Evolutionary conservation across 208 protist genomes (phyloP).

Genomic region (Leishmania arabica): DNA sequence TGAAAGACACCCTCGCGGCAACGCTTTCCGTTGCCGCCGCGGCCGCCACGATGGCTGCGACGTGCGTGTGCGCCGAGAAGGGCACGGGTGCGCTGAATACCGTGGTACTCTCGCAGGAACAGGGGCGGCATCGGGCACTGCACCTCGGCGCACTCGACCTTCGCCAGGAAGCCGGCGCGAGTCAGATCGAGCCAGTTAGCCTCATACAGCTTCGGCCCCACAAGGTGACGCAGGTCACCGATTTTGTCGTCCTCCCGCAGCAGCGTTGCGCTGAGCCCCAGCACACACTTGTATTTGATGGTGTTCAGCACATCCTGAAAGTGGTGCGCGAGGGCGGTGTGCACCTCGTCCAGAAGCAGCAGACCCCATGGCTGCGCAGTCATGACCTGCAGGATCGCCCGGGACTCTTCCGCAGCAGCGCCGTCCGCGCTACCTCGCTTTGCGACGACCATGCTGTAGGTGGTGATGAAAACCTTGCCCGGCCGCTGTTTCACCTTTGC

Average conservation of each 20-base stretch:
- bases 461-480: constrained; percentile 97
- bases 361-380: constrained; percentile 96
- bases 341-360: constrained; percentile 99
- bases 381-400: constrained; percentile 73
- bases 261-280: constrained; percentile 98
- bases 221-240: constrained; percentile 97
- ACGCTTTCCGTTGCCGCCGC: background rate
- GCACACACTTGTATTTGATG: constrained; percentile 96
- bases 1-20: constrained; percentile 3
- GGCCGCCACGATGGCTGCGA: background rate
- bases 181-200: constrained; percentile 99
- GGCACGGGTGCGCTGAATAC: constrained; percentile 20
- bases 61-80: constrained; percentile 10
- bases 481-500: constrained; percentile 83
- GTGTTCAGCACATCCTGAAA: constrained; percentile 96
- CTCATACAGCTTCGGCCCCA: constrained; percentile 99
- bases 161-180: constrained; percentile 95
- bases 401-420: constrained; percentile 49
- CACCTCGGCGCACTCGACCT: constrained; percentile 98
- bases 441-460: constrained; percentile 98
- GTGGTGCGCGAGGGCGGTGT: constrained; percentile 96
- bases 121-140: constrained; percentile 95
- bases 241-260: constrained; percentile 99
- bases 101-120: constrained; percentile 70
- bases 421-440: constrained; percentile 53